Percentiles rank a stretch among this genome's conserved stretches.
Evolutionary conservation across 1,284 basidiomycete species (phyloP).

Genomic region (Ganoderma lingzhi): DNA sequence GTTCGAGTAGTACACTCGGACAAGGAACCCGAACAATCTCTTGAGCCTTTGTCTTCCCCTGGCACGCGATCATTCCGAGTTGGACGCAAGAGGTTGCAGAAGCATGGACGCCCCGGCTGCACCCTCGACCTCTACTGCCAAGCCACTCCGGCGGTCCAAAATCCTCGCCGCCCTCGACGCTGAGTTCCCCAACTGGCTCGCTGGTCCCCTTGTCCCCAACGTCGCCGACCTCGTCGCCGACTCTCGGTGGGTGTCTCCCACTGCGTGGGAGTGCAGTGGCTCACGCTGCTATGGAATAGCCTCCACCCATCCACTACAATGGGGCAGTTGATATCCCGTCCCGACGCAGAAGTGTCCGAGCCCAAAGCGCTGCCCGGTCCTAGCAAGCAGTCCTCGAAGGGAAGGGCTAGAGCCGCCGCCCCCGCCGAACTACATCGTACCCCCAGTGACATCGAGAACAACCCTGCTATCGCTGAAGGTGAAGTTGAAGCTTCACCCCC

Average conservation of each 20-base stretch:
- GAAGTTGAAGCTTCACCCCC: background rate
- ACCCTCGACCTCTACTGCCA: background rate
- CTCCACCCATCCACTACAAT: background rate
- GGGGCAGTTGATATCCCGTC: background rate
- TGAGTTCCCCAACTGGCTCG: slow-evolving; percentile 27
- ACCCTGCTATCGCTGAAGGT: background rate
- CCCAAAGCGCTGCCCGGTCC: background rate
- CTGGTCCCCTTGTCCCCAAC: slow-evolving; percentile 7
- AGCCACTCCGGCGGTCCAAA: slow-evolving; percentile 30
- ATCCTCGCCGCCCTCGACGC: slow-evolving; percentile 36
- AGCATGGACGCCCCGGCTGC: slow-evolving; percentile 4
- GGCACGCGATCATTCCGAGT: slow-evolving; percentile 1
- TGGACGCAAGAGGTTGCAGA: background rate
- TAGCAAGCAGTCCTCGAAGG: background rate
- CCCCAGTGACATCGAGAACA: slow-evolving; percentile 22
- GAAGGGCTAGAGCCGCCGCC: slow-evolving; percentile 1
- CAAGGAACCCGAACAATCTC: background rate
- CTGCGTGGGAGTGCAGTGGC: background rate
- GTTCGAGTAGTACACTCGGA: background rate
- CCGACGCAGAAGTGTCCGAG: background rate
- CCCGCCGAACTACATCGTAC: slow-evolving; percentile 9
- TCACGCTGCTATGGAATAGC: background rate
- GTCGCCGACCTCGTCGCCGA: background rate
- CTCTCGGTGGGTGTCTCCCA: background rate
- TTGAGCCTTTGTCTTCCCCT: background rate